Percentiles rank a stretch among this genome's conserved stretches.
phyloP scores from a whole-genome alignment of 208 protist species.

The Histomonas meleagridis region DNA sequence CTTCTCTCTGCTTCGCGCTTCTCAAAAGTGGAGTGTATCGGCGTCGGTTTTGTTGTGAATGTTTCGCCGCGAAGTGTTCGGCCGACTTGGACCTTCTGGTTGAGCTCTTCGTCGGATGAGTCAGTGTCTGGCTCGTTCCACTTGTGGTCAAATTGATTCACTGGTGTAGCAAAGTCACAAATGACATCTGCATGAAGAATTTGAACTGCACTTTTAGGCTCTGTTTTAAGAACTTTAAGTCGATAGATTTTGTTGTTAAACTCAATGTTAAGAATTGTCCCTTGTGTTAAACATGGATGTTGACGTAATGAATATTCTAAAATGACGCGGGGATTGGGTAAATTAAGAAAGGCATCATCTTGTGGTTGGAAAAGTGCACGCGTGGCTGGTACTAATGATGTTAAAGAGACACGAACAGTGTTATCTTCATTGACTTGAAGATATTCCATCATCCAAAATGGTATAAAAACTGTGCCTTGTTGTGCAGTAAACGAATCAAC shows the following conservation, averaged over 20 bases:
- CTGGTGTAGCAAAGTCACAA: background rate
- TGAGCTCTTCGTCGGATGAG: background rate
- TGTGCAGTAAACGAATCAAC: background rate
- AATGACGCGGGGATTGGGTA: background rate
- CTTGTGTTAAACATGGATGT: constrained; percentile 34
- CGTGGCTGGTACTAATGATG: background rate
- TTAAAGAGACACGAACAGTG: background rate
- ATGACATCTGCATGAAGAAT: background rate
- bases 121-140: constrained; percentile 13
- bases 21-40: background rate
- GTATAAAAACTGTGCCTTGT: background rate
- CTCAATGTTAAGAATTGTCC: background rate
- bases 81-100: background rate
- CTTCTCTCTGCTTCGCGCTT: background rate
- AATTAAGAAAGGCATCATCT: background rate
- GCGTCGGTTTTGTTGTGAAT: background rate
- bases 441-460: constrained; percentile 7
- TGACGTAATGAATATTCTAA: background rate
- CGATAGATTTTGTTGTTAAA: background rate
- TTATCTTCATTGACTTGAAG: background rate
- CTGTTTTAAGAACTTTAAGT: background rate
- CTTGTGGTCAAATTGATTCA: background rate
- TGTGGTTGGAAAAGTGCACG: background rate
- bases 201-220: background rate
- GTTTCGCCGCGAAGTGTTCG: background rate